phyloP scores from a whole-genome alignment of 805 yeast species.

The Candida dajiaensis region DNA sequence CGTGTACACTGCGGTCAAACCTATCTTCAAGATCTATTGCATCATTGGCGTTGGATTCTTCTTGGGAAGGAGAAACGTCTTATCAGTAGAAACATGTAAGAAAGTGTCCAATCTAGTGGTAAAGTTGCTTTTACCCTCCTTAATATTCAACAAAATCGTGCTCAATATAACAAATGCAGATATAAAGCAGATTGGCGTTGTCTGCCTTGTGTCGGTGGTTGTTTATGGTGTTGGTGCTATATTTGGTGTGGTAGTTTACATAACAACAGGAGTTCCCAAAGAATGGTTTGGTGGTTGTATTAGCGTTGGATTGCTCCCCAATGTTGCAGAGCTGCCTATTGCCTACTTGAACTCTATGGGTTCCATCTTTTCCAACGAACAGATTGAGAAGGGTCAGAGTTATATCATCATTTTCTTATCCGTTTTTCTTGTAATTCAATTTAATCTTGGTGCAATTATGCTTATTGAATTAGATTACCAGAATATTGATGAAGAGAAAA shows the following conservation, averaged over 20 bases:
- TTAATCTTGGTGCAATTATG: slow-evolving; percentile 71
- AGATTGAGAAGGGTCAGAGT: slow-evolving; percentile 75
- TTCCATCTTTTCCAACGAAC: slow-evolving; percentile 42
- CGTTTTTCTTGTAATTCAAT: slow-evolving; percentile 53
- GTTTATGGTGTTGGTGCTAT: slow-evolving; percentile 44
- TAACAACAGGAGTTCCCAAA: slow-evolving; percentile 35
- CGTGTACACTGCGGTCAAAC: slow-evolving; percentile 62
- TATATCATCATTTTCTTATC: slow-evolving; percentile 75
- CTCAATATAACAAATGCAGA: slow-evolving; percentile 55
- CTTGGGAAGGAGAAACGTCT: slow-evolving; percentile 50
- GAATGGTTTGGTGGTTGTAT: slow-evolving; percentile 68
- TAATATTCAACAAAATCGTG: slow-evolving; percentile 60
- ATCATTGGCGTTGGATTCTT: slow-evolving; percentile 63
- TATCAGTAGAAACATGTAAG: slow-evolving; percentile 56
- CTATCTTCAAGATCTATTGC: slow-evolving; percentile 68
- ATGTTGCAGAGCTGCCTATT: slow-evolving; percentile 72
- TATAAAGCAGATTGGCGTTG: slow-evolving; percentile 64
- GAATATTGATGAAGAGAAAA: slow-evolving; percentile 1
- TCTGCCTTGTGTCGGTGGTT: slow-evolving; percentile 42
- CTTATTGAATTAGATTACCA: slow-evolving; percentile 60
- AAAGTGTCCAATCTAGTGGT: slow-evolving; percentile 61
- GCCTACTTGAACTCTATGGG: slow-evolving; percentile 58
- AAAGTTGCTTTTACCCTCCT: slow-evolving; percentile 57
- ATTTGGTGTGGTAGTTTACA: slow-evolving; percentile 3
- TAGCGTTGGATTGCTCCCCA: slow-evolving; percentile 67